Conservation (phyloP, 352 stramenopile species). For the Globisporangium nagaii region DNA sequence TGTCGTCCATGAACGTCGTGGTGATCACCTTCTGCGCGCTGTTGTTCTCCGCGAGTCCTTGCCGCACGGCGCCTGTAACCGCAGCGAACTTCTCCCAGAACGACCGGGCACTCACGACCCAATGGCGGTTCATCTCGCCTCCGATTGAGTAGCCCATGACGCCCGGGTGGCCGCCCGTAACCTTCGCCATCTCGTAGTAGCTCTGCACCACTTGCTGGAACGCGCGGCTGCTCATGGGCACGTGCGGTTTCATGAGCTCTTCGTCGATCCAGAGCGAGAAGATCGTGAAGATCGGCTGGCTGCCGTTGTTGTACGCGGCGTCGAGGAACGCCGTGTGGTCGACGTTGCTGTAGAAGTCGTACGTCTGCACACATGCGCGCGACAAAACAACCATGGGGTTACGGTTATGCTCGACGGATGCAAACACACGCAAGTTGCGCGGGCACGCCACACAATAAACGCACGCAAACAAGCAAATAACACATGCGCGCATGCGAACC, state of each 20-base stretch:
- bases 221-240: conserved; percentile 17
- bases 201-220: conserved; percentile 47
- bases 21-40: conserved; percentile 67
- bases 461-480: not conserved
- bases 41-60: conserved; percentile 35
- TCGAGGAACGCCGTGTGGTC: conserved; percentile 52
- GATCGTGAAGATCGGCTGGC: conserved; percentile 54
- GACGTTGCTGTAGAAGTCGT: conserved; percentile 52
- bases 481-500: no score
- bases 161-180: conserved; percentile 38
- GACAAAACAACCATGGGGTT: no score
- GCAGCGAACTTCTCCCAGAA: conserved; percentile 66
- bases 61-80: conserved; percentile 43
- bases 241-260: conserved; percentile 31
- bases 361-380: conserved; percentile 20
- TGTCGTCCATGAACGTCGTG: conserved; percentile 73
- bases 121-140: conserved; percentile 71
- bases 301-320: conserved; percentile 52
- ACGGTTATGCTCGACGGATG: not conserved
- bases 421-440: not conserved
- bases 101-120: conserved; percentile 33
- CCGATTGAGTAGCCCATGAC: conserved; percentile 74
- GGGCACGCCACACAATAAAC: not conserved
- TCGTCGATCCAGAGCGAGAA: conserved; percentile 78
- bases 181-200: conserved; percentile 60